These are phyloP conservation scores for Podospora didyma DNA, from an alignment of 495 filamentous ascomycete genomes.

Conservation along the genomic window DNA sequence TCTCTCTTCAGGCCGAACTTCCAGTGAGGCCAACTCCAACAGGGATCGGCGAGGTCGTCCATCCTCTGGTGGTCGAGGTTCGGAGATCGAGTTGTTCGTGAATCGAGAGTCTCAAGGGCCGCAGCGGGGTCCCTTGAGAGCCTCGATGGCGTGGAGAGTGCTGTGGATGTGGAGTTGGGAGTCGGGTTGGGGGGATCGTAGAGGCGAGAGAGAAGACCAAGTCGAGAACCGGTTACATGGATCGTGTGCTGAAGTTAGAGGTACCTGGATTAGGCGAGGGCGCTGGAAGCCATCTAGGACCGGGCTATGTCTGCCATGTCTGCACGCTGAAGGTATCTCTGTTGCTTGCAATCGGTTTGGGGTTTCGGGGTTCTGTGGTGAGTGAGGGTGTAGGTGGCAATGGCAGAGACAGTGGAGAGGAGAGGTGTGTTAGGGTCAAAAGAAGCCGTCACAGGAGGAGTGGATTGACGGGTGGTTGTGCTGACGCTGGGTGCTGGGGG, in stretches of 20 bases:
- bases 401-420: not conserved
- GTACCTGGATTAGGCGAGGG: slow-evolving; percentile 16
- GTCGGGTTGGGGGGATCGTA: not conserved
- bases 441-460: not conserved
- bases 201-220: slow-evolving; percentile 22
- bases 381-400: not conserved
- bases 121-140: not conserved
- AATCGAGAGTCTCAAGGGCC: slow-evolving; percentile 1
- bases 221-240: slow-evolving; percentile 27
- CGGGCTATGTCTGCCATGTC: slow-evolving; percentile 20
- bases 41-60: slow-evolving; percentile 36
- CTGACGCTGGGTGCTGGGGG: too few relatives aligned
- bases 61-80: slow-evolving; percentile 28
- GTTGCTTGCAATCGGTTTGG: slow-evolving; percentile 14
- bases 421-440: slow-evolving; percentile 8
- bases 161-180: slow-evolving; percentile 2
- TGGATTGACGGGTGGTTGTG: not conserved
- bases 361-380: slow-evolving; percentile 2
- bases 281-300: slow-evolving; percentile 35
- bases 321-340: slow-evolving; percentile 9
- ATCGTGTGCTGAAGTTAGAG: slow-evolving; percentile 12
- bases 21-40: slow-evolving; percentile 46
- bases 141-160: slow-evolving; percentile 11
- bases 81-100: not conserved
- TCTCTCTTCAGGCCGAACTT: slow-evolving; percentile 42